Conservation (phyloP, 1,139 yeast genomes). For the Geotrichum histeridarum region DNA sequence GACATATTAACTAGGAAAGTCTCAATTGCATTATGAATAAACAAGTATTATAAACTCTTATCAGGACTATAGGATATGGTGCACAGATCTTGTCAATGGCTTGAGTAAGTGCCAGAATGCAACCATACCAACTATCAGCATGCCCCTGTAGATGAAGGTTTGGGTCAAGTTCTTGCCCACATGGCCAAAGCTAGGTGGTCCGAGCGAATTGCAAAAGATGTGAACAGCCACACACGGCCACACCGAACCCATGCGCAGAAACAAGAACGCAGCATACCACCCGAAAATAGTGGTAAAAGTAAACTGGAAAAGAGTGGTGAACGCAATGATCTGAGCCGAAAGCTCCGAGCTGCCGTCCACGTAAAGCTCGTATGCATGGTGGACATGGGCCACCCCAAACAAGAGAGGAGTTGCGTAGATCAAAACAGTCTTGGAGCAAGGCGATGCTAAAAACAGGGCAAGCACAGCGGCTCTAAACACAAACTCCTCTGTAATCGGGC, state of each 20-base stretch:
- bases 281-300: slow-evolving; percentile 79
- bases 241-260: slow-evolving; percentile 49
- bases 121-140: slow-evolving; percentile 45
- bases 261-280: slow-evolving; percentile 59
- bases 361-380: slow-evolving; percentile 65
- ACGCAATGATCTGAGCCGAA: slow-evolving; percentile 33
- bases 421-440: slow-evolving; percentile 25
- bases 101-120: slow-evolving; percentile 33
- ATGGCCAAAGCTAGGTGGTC: slow-evolving; percentile 54
- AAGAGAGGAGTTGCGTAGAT: slow-evolving; percentile 56
- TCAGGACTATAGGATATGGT: slow-evolving; percentile 8
- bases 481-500: slow-evolving; percentile 85
- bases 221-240: slow-evolving; percentile 67
- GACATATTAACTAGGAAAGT: not conserved
- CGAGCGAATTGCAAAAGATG: slow-evolving; percentile 68
- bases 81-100: slow-evolving; percentile 14
- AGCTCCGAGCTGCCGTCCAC: slow-evolving; percentile 20
- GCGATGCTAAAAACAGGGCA: slow-evolving; percentile 40
- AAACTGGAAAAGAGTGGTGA: slow-evolving; percentile 54
- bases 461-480: slow-evolving; percentile 65
- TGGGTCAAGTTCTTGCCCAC: slow-evolving; percentile 22
- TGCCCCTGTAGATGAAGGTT: slow-evolving; percentile 39
- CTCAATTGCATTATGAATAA: not conserved
- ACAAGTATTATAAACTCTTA: not conserved
- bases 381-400: slow-evolving; percentile 89